phyloP scores from a whole-genome alignment of 352 stramenopile genomes.

The Globisporangium solare region DNA sequence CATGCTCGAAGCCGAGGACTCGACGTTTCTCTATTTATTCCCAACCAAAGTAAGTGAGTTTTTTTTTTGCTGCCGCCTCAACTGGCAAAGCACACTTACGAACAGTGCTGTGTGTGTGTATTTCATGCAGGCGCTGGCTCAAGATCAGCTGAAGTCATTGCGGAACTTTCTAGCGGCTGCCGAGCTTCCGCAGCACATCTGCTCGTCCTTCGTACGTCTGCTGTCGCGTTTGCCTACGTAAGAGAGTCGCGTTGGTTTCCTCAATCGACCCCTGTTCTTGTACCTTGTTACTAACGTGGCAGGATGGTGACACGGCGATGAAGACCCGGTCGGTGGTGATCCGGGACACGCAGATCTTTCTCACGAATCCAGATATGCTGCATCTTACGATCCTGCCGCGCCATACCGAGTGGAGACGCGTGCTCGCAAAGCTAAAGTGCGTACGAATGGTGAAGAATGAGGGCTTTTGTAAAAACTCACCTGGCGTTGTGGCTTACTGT shows the following conservation, averaged over 20 bases:
- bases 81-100: background rate
- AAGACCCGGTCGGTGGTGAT: conserved; percentile 82
- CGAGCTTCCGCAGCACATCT: conserved; percentile 41
- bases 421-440: conserved; percentile 90
- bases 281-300: conserved; percentile 1
- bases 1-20: conserved; percentile 43
- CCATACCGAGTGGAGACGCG: conserved; percentile 85
- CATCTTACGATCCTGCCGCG: conserved; percentile 94
- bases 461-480: background rate
- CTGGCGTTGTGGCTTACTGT: background rate
- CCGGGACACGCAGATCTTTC: conserved; percentile 88
- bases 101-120: background rate
- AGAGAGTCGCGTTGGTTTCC: background rate
- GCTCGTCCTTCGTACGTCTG: conserved; percentile 59
- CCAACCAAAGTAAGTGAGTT: conserved; percentile 89
- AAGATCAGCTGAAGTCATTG: conserved; percentile 95
- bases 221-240: background rate
- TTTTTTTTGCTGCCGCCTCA: background rate
- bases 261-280: too few relatives aligned
- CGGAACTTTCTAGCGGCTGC: conserved; percentile 58
- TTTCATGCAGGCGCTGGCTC: conserved; percentile 83
- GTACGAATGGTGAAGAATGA: background rate
- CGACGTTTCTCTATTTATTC: conserved; percentile 94
- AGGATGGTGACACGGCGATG: conserved; percentile 95
- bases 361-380: conserved; percentile 99